Evolutionary conservation across 2,329 filamentous ascomycete genomes (phyloP).

Genomic region (Iodosphaeria phyllophila): DNA sequence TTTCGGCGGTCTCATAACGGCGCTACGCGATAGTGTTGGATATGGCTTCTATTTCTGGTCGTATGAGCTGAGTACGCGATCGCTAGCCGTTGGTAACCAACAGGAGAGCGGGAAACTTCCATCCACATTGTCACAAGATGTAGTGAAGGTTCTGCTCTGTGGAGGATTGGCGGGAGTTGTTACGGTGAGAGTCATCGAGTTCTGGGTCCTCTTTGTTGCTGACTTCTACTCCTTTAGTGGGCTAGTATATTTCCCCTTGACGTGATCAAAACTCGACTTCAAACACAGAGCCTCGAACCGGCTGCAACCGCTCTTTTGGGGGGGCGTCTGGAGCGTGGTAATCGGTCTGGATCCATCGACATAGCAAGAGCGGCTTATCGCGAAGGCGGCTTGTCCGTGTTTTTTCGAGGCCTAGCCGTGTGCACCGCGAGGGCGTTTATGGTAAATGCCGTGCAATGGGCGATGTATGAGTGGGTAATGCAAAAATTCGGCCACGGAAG

Average conservation of each 20-base stretch:
- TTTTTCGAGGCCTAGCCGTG: slow-evolving; percentile 58
- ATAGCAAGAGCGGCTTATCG: slow-evolving; percentile 49
- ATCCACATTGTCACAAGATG: slow-evolving; percentile 19
- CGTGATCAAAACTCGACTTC: slow-evolving; percentile 82
- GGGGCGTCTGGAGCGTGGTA: slow-evolving; percentile 6
- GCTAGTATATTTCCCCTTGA: slow-evolving; percentile 80
- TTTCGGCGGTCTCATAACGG: slow-evolving; percentile 64
- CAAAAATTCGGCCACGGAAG: slow-evolving; percentile 24
- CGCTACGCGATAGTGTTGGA: slow-evolving; percentile 69
- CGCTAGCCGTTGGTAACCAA: no score
- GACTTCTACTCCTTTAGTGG: no score
- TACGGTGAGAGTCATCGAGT: no score
- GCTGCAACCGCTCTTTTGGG: slow-evolving; percentile 15
- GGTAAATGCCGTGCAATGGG: slow-evolving; percentile 89
- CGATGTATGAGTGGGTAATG: slow-evolving; percentile 82
- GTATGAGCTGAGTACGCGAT: slow-evolving; percentile 58
- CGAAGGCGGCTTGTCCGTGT: slow-evolving; percentile 39
- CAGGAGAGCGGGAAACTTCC: slow-evolving; percentile 8
- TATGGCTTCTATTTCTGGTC: slow-evolving; percentile 97
- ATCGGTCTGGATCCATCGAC: slow-evolving; percentile 33
- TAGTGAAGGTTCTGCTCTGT: slow-evolving; percentile 54
- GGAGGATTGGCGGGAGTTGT: slow-evolving; percentile 75
- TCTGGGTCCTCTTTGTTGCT: no score
- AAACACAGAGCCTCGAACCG: slow-evolving; percentile 39
- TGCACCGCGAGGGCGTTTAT: slow-evolving; percentile 78